A percentile compares a stretch with the other conserved stretches of the same genome.
phyloP scores from a whole-genome alignment of 306 rosid species.

The Begonia peltatifolia region DNA sequence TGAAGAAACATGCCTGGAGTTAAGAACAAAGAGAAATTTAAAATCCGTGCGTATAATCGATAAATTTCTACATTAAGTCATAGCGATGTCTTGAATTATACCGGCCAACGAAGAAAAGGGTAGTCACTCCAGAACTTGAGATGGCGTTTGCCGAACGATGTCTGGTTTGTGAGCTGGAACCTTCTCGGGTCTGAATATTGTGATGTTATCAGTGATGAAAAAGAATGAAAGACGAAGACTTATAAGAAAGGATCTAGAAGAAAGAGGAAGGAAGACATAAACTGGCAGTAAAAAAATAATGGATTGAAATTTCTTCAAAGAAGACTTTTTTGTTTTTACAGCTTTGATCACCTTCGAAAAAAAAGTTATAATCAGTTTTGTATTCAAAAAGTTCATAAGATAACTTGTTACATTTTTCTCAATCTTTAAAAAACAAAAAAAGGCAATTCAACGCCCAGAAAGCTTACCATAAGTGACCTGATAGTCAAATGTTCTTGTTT shows the following conservation, averaged over 20 bases:
- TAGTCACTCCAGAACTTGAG: conserved; percentile 27
- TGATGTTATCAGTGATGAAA: neutral
- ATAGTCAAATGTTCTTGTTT: conserved; percentile 53
- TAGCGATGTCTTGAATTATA: neutral
- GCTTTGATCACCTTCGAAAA: no score
- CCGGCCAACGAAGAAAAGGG: conserved; percentile 41
- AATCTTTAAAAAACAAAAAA: no score
- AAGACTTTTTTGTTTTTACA: no score
- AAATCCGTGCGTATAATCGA: neutral
- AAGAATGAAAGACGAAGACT: neutral
- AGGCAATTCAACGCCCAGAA: neutral
- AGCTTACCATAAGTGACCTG: conserved; percentile 41
- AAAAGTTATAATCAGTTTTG: no score
- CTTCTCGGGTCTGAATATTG: conserved; percentile 44
- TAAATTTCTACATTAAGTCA: neutral
- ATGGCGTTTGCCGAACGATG: conserved; percentile 51
- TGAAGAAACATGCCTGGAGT: conserved; percentile 11
- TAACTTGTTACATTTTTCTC: no score
- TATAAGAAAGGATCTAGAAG: neutral
- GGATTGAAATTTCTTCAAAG: no score
- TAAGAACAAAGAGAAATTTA: conserved; percentile 24
- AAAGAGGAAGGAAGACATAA: no score
- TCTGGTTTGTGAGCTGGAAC: conserved; percentile 55
- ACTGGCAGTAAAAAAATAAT: no score
- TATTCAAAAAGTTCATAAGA: no score